Base-by-base conservation (phyloP, 106 monocot genomes). In the Alisma plantagoaquatica region DNA sequence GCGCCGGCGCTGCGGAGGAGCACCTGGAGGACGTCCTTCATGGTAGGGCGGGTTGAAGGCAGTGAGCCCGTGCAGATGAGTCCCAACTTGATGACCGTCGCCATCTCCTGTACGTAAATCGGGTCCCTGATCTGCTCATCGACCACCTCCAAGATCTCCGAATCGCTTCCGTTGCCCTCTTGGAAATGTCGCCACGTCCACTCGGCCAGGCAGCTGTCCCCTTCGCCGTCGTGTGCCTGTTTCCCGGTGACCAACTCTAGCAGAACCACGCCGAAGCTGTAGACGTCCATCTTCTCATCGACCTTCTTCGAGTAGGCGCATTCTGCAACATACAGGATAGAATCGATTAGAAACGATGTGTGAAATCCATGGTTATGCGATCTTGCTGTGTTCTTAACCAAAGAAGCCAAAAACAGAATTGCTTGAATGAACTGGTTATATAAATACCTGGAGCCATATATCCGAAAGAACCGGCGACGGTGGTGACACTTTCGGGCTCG, bases 381-480 rank as follows among this genome's bases (percentile, higher is more conserved):
- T n/a, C n/a, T n/a, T n/a, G n/a, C n/a, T n/a, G n/a, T n/a, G n/a
- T n/a, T 44, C 10, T 10, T 9, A 48, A 23, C 11, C 47, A 46
- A 19, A 17, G 6, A 32, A 1, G 2, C 27, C 15, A 9, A n/a
- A n/a, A n/a, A n/a, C n/a, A n/a, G n/a, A n/a, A n/a, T n/a, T n/a
- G n/a, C n/a, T n/a, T n/a, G n/a, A n/a, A n/a, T n/a, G n/a, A n/a
- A n/a, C n/a, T n/a, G n/a, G n/a, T n/a, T n/a, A n/a, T n/a, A n/a
- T n/a, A n/a, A 51, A 66, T 32, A 80, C 85, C 90, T 28, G 93
- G 93, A 22, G 93, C 83, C 66, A 87, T 83, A 63, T 94, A 94
- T 0, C 93, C 80, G 19, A 77, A 77, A 1, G 93, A 73, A 0
- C 87, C 83, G 0, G 71, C 79, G 1, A 87, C 24, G 0, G 54